These are phyloP conservation scores for Kwoniella sp. DNA, from an alignment of 768 basidiomycete genomes.

Conservation along the genomic window DNA sequence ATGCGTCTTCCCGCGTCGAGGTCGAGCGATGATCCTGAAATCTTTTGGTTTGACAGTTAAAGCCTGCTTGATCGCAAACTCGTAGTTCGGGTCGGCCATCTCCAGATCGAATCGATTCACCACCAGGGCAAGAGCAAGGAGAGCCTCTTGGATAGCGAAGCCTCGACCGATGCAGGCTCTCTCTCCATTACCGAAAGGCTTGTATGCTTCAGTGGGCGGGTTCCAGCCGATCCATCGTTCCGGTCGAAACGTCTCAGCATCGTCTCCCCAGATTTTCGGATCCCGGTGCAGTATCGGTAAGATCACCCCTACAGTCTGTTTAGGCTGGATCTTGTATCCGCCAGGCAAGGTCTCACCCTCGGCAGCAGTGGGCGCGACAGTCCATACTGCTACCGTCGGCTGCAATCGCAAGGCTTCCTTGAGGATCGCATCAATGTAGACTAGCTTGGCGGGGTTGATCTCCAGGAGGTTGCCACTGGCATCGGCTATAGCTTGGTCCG, in stretches of 20 bases:
- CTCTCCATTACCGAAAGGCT: slow-evolving; percentile 44
- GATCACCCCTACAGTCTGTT: slow-evolving; percentile 48
- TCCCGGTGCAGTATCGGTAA: slow-evolving; percentile 57
- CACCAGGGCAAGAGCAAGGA: slow-evolving; percentile 57
- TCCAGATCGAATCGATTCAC: slow-evolving; percentile 61
- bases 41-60: slow-evolving; percentile 62
- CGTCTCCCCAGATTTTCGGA: slow-evolving; percentile 61
- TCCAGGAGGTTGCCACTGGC: neutral
- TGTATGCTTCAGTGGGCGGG: slow-evolving; percentile 55
- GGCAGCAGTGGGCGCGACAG: slow-evolving; percentile 57
- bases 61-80: slow-evolving; percentile 58
- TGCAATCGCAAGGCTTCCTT: slow-evolving; percentile 57
- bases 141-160: slow-evolving; percentile 62
- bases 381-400: slow-evolving; percentile 58
- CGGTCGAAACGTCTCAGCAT: slow-evolving; percentile 57
- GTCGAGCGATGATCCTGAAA: slow-evolving; percentile 58
- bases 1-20: slow-evolving; percentile 48
- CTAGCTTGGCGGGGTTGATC: slow-evolving; percentile 58
- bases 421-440: slow-evolving; percentile 58
- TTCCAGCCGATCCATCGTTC: slow-evolving; percentile 61
- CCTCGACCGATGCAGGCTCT: slow-evolving; percentile 58
- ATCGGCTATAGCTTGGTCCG: slow-evolving; percentile 55
- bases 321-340: slow-evolving; percentile 59
- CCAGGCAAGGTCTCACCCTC: slow-evolving; percentile 57
- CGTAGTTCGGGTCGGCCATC: slow-evolving; percentile 60